Evolutionary conservation across 139 green algal genomes (phyloP).

Genomic region (Chlamydomonas sphaeroides): DNA sequence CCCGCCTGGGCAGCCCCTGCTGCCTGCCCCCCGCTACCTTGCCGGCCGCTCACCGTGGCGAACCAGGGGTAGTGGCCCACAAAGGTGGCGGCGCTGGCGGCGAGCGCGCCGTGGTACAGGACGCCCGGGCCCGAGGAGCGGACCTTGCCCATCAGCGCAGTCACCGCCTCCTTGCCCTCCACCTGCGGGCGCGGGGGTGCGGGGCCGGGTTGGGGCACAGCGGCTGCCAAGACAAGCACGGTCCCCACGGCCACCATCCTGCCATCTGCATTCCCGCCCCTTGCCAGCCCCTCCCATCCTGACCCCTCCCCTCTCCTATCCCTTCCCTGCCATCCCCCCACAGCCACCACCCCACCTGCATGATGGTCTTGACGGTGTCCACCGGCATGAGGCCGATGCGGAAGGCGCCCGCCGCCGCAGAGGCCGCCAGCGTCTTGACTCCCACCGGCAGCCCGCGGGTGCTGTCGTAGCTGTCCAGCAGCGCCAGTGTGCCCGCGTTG

Average conservation of each 20-base stretch:
- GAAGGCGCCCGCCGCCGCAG: constrained; percentile 67
- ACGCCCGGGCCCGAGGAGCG: constrained; percentile 68
- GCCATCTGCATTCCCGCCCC: too few species aligned
- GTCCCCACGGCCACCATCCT: too few species aligned
- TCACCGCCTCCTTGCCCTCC: constrained; percentile 75
- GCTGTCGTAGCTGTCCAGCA: constrained; percentile 69
- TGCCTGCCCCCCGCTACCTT: too few species aligned
- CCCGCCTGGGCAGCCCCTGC: too few species aligned
- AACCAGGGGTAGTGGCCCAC: constrained; percentile 93
- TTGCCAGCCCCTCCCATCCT: too few species aligned
- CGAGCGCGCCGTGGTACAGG: constrained; percentile 87
- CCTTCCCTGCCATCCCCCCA: too few species aligned
- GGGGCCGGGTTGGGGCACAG: neutral
- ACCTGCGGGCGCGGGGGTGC: constrained; percentile 57
- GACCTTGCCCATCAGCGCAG: constrained; percentile 76
- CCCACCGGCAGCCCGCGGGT: constrained; percentile 70
- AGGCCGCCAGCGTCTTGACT: constrained; percentile 81
- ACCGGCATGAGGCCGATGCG: constrained; percentile 90
- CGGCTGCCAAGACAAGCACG: too few species aligned
- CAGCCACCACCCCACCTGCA: constrained; percentile 75
- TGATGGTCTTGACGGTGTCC: constrained; percentile 90
- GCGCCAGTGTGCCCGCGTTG: constrained; percentile 84
- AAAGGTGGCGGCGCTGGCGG: constrained; percentile 79
- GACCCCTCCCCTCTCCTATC: too few species aligned
- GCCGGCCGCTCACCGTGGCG: constrained; percentile 58